These are phyloP conservation scores for Nitzschia putrida DNA, from an alignment of 108 stramenopile species.

Conservation along the genomic window DNA sequence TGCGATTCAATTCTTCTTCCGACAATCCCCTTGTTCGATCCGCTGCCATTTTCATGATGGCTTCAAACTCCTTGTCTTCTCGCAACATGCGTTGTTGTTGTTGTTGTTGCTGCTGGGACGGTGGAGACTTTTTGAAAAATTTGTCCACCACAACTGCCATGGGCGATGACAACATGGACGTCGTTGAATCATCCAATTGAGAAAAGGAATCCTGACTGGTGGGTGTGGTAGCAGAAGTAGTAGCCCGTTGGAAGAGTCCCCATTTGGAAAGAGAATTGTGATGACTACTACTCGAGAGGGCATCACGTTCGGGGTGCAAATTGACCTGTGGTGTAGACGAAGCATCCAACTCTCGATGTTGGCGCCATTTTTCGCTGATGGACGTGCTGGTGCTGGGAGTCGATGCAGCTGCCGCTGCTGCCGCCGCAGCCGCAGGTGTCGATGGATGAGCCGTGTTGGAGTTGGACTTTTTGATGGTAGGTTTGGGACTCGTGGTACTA, in stretches of 20 bases:
- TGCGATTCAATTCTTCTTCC: constrained; percentile 14
- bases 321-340: no score
- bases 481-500: not conserved
- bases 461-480: not conserved
- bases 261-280: no score
- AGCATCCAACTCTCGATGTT: no score
- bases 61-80: not conserved
- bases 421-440: not conserved
- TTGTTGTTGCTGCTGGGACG: not conserved
- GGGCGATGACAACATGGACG: not conserved
- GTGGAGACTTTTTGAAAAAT: not conserved
- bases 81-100: not conserved
- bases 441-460: not conserved
- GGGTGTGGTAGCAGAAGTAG: not conserved
- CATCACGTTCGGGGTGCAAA: no score
- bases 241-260: not conserved
- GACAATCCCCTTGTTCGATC: constrained; percentile 13
- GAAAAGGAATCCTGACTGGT: not conserved
- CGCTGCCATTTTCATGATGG: constrained; percentile 7
- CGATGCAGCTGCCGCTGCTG: not conserved
- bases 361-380: no score
- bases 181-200: not conserved
- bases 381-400: no score
- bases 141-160: not conserved
- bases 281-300: no score